These are phyloP conservation scores for Cucumis cinereus DNA, from an alignment of 306 rosid genomes.

Conservation along the genomic window DNA sequence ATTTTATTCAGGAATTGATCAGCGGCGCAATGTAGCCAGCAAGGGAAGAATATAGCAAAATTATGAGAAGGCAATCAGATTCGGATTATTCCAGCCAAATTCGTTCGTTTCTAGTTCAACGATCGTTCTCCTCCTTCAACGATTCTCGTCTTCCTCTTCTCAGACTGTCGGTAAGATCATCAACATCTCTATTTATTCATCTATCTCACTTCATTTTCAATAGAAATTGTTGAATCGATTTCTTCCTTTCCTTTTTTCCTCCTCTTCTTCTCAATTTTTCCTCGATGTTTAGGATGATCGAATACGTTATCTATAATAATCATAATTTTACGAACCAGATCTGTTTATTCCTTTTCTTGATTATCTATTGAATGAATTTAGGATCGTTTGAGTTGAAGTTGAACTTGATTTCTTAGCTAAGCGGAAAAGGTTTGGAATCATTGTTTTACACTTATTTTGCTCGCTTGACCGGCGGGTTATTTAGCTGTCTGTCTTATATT, in stretches of 20 bases:
- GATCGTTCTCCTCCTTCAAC: neutral
- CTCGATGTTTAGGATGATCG: neutral
- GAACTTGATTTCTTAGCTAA: neutral
- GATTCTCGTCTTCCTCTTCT: neutral
- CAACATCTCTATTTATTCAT: neutral
- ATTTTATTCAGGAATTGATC: too few relatives aligned
- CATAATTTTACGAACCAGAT: neutral
- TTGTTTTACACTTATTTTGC: neutral
- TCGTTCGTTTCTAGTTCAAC: neutral
- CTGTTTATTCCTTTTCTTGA: neutral
- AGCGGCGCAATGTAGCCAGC: neutral
- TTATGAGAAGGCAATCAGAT: neutral
- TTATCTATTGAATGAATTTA: neutral
- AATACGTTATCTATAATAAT: neutral
- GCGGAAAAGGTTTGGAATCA: neutral
- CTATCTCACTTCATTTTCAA: neutral
- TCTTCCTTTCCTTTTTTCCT: neutral
- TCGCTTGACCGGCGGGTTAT: neutral
- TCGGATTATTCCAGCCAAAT: neutral
- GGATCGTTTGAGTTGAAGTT: neutral
- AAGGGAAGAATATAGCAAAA: neutral
- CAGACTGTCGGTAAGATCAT: constrained; percentile 1
- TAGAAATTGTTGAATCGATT: neutral
- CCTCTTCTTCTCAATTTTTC: neutral
- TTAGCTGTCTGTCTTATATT: neutral